Conservation (phyloP, 768 basidiomycete genomes). For the Dacryopinax spathularia region DNA sequence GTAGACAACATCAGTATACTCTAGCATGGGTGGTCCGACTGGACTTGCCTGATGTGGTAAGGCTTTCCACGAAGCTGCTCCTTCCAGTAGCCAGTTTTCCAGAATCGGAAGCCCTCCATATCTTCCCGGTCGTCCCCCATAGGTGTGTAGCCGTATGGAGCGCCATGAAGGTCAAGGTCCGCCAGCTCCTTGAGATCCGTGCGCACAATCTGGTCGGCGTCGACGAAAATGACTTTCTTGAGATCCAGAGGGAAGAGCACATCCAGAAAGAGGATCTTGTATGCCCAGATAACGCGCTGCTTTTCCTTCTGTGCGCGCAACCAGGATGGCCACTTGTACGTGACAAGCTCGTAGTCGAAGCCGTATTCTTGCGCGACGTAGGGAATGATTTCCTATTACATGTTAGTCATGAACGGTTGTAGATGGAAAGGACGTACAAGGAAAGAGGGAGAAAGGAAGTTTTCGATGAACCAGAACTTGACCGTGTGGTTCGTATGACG, state of each 20-base stretch:
- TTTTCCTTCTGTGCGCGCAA: conserved; percentile 94
- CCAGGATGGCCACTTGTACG: conserved; percentile 99
- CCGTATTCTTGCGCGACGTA: conserved; percentile 80
- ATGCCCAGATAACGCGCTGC: conserved; percentile 97
- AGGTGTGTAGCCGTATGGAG: conserved; percentile 89
- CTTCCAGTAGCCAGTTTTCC: conserved; percentile 95
- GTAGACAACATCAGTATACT: background rate
- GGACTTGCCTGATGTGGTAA: conserved; percentile 82
- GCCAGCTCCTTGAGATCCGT: conserved; percentile 90
- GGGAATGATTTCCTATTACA: conserved; percentile 74
- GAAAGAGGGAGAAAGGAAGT: conserved; percentile 96
- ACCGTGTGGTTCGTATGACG: conserved; percentile 87
- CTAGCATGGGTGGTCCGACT: background rate
- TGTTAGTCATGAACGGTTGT: background rate
- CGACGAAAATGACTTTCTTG: conserved; percentile 97
- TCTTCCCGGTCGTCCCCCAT: conserved; percentile 93
- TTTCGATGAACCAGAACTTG: conserved; percentile 99
- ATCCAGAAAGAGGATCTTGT: conserved; percentile 98
- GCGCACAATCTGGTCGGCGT: conserved; percentile 93
- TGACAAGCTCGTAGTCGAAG: conserved; percentile 94
- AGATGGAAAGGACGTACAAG: conserved; percentile 37
- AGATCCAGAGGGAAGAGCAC: conserved; percentile 98
- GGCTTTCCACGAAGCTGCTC: conserved; percentile 70
- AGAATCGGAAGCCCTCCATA: conserved; percentile 97
- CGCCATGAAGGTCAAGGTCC: conserved; percentile 82